Evolutionary conservation across 768 basidiomycete genomes (phyloP).

Genomic region (Coprinellus micaceus): DNA sequence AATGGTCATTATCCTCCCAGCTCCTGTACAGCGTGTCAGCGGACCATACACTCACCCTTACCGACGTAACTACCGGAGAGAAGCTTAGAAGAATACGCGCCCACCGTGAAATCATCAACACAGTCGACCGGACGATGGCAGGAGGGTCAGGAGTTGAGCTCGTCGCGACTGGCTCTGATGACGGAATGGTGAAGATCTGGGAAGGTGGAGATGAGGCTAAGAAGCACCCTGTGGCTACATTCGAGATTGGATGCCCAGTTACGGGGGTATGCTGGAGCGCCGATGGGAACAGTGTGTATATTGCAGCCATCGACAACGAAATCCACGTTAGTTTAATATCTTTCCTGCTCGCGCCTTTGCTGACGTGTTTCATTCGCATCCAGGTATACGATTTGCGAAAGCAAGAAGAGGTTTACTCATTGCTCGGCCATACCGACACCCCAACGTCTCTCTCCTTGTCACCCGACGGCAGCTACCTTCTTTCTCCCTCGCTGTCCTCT

Average conservation of each 20-base stretch:
- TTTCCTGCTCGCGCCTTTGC: not conserved
- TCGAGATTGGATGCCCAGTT: conserved; percentile 85
- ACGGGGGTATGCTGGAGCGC: conserved; percentile 91
- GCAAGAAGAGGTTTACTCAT: conserved; percentile 70
- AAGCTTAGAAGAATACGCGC: conserved; percentile 79
- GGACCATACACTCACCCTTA: conserved; percentile 78
- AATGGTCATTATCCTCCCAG: conserved; percentile 78
- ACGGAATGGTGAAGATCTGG: conserved; percentile 90
- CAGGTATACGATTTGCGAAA: conserved; percentile 92
- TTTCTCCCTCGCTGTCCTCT: conserved; percentile 89
- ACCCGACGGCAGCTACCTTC: conserved; percentile 81
- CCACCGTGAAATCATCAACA: conserved; percentile 88
- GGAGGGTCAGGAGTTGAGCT: conserved; percentile 83
- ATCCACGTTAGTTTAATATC: conserved; percentile 68
- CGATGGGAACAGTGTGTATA: conserved; percentile 85
- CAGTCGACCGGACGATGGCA: conserved; percentile 81
- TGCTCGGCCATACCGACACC: conserved; percentile 87
- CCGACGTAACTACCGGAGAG: conserved; percentile 81
- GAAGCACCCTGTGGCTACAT: conserved; percentile 74
- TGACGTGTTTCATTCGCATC: conserved; percentile 5
- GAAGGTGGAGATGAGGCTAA: conserved; percentile 74
- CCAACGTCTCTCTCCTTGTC: conserved; percentile 92
- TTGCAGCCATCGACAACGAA: conserved; percentile 94
- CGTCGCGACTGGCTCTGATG: conserved; percentile 84
- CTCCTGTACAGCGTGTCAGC: conserved; percentile 80